phyloP scores from a whole-genome alignment of 1,284 basidiomycete species.

The Vanrija sp. region DNA sequence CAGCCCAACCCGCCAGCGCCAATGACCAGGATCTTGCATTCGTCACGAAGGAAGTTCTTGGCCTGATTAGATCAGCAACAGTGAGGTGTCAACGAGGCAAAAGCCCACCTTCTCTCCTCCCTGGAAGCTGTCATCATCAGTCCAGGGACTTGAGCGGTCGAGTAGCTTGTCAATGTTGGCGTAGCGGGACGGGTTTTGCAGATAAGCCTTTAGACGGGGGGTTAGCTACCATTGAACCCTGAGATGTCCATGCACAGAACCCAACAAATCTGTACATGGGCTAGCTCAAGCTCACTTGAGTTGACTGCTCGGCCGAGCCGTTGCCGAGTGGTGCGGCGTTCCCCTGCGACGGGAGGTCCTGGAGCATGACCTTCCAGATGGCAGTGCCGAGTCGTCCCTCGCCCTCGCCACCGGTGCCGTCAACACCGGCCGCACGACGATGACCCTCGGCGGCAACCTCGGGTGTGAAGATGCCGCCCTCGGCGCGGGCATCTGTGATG shows the following conservation, averaged over 20 bases:
- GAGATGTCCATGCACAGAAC: neutral
- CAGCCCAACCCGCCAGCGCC: conserved; percentile 93
- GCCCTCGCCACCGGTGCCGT: conserved; percentile 49
- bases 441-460: conserved; percentile 45
- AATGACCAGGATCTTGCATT: conserved; percentile 93
- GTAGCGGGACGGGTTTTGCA: conserved; percentile 28
- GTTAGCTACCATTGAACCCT: too few species aligned
- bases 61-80: conserved; percentile 55
- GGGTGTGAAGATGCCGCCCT: conserved; percentile 47
- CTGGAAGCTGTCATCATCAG: conserved; percentile 33
- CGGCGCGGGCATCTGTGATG: conserved; percentile 49
- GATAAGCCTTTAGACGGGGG: conserved; percentile 12
- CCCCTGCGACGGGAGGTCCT: conserved; percentile 23
- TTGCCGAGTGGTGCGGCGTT: neutral
- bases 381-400: conserved; percentile 50
- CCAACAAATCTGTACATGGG: conserved; percentile 12
- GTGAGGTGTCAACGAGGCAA: neutral
- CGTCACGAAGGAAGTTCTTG: conserved; percentile 75
- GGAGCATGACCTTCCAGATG: conserved; percentile 51
- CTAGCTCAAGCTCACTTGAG: conserved; percentile 9
- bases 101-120: conserved; percentile 29
- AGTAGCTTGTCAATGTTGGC: conserved; percentile 38
- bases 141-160: conserved; percentile 44
- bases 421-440: conserved; percentile 49
- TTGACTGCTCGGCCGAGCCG: too few species aligned